phyloP scores from a whole-genome alignment of 176 grass and related monocot species.

The Canna indica region DNA sequence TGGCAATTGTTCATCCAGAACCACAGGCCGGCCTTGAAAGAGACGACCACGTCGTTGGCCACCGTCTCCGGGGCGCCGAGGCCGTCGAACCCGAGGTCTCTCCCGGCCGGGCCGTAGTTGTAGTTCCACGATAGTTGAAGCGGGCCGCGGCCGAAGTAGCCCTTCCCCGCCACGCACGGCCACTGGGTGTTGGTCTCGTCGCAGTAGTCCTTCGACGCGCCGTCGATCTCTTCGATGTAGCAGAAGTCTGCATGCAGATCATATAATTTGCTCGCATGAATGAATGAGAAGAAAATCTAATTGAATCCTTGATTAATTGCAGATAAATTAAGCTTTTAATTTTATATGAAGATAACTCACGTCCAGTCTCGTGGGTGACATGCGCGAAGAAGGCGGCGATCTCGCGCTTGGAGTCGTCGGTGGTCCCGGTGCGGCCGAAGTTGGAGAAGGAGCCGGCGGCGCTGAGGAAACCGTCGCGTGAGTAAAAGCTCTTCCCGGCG shows the following conservation, averaged over 20 bases:
- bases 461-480: conserved; percentile 58
- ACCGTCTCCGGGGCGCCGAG: conserved; percentile 49
- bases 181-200: conserved; percentile 30
- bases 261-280: too few relatives aligned
- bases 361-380: conserved; percentile 70
- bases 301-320: too few relatives aligned
- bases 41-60: conserved; percentile 38
- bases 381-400: conserved; percentile 80
- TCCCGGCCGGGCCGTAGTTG: conserved; percentile 73
- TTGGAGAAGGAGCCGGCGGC: conserved; percentile 28
- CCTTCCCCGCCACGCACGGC: conserved; percentile 53
- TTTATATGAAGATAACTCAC: too few relatives aligned
- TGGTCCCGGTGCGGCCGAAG: conserved; percentile 46
- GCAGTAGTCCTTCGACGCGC: conserved; percentile 69
- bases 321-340: too few relatives aligned
- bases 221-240: conserved; percentile 89
- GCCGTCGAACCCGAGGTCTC: conserved; percentile 66
- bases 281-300: too few relatives aligned
- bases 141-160: conserved; percentile 67
- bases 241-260: conserved; percentile 43
- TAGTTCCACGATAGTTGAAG: conserved; percentile 83
- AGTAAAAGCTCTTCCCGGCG: conserved; percentile 49
- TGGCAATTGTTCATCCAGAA: conserved; percentile 70
- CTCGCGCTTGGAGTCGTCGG: conserved; percentile 70
- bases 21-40: conserved; percentile 73